phyloP scores from a whole-genome alignment of 495 filamentous ascomycete species.

The Bacidia gigantensis region DNA sequence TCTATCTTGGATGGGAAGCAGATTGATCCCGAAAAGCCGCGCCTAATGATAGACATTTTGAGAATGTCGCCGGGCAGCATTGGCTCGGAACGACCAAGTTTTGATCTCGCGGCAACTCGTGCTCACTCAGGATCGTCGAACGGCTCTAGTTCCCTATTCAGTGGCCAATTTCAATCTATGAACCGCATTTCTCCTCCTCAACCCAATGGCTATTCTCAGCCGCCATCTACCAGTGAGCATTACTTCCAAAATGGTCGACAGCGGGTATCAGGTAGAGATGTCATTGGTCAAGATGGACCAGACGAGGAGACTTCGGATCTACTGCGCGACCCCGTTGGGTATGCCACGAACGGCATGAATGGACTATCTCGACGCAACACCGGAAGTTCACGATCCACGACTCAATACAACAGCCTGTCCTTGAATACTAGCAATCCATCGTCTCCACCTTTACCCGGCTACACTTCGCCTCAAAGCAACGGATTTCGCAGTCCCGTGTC shows the following conservation, averaged over 20 bases:
- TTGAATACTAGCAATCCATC: slow-evolving; percentile 47
- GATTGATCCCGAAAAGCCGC: slow-evolving; percentile 58
- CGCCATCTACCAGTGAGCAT: slow-evolving; percentile 50
- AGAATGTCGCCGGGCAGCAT: slow-evolving; percentile 31
- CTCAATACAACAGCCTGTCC: slow-evolving; percentile 56
- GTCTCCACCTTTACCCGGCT: slow-evolving; percentile 38
- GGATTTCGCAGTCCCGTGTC: slow-evolving; percentile 40
- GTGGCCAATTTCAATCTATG: slow-evolving; percentile 58
- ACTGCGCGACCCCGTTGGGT: slow-evolving; percentile 71
- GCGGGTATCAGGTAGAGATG: slow-evolving; percentile 62
- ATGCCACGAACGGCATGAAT: slow-evolving; percentile 60
- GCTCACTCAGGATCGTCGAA: slow-evolving; percentile 42
- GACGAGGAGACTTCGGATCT: slow-evolving; percentile 79
- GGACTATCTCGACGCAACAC: slow-evolving; percentile 15
- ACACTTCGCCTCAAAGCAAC: slow-evolving; percentile 35
- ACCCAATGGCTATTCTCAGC: slow-evolving; percentile 43
- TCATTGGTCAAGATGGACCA: slow-evolving; percentile 68
- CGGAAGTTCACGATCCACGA: slow-evolving; percentile 41
- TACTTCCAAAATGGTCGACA: slow-evolving; percentile 61
- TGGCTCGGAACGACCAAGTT: slow-evolving; percentile 42
- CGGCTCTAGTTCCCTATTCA: slow-evolving; percentile 54
- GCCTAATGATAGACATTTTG: slow-evolving; percentile 67
- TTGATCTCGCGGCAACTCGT: slow-evolving; percentile 41
- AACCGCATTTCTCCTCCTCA: slow-evolving; percentile 56
- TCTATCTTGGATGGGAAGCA: slow-evolving; percentile 67